Evolutionary conservation across 495 filamentous ascomycete species (phyloP), one percentile per base, ranked within the genome.

Genomic region (Parachaetomium inaequale): DNA sequence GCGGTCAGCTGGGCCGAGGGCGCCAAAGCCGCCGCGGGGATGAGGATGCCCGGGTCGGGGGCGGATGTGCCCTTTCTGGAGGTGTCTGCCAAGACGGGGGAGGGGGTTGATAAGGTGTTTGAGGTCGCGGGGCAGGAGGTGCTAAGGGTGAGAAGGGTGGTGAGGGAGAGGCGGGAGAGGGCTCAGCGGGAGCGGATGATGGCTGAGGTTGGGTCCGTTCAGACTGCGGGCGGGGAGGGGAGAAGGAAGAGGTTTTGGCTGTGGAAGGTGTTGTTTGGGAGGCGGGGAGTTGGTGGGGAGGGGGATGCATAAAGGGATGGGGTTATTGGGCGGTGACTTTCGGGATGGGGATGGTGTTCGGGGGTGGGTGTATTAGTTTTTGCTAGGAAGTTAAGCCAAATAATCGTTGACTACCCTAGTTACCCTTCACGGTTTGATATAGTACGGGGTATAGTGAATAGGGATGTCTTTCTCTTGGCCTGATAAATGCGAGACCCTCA

Each of bases 41-140:
- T 63, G 38, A 5, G 32, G 2, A 51, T 53, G 43, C 42, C 47
- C 10, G 55, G 31, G 49, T 11, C 7, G 0, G 26, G 45, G 4
- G 23, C 25, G 49, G 66, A 51, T 3, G 59, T 61, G 11, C 21
- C 26, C 14, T 77, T 77, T 54, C 40, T 75, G 28, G 75, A 79
- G 59, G 73, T 74, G 10, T 77, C 74, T 29, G 74, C 74, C 14
- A 71, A 66, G 49, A 75, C 71, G 7, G 77, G 77, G 21, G 70
- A 72, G 25, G 74, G 75, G 36, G 65, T 78, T 26, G 65, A 69
- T 21, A 38, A 47, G 15, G 31, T 77, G 14, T 78, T 78, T 45
- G 54, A 63, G 7, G 50, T 58, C 29, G 25, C 78, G 0, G 75
- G 68, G 7, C 63, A 55, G 32, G 73, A 78, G 43, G 61, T 74